Evolutionary conservation across 2,329 filamentous ascomycete genomes (phyloP).

Genomic region (Cercospora janseana): DNA sequence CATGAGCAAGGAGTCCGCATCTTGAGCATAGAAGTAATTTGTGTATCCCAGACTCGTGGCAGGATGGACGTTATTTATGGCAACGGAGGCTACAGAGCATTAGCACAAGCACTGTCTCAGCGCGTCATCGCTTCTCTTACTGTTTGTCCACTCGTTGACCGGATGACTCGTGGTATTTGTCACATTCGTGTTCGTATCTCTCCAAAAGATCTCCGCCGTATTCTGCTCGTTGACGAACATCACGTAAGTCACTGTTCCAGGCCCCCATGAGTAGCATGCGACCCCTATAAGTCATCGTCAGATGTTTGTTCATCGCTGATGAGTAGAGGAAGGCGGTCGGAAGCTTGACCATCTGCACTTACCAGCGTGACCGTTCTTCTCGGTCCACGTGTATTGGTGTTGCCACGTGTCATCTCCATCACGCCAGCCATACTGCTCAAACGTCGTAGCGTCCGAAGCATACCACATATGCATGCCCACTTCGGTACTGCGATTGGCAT

Average conservation of each 20-base stretch:
- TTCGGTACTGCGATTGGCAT: slow-evolving; percentile 31
- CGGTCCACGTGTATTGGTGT: slow-evolving; percentile 39
- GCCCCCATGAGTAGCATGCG: slow-evolving; percentile 18
- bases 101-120: too few species aligned
- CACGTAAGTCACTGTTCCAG: slow-evolving; percentile 42
- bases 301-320: neutral
- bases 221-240: slow-evolving; percentile 45
- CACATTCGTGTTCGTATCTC: slow-evolving; percentile 42
- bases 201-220: slow-evolving; percentile 46
- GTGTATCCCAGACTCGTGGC: slow-evolving; percentile 45
- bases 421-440: slow-evolving; percentile 45
- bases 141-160: slow-evolving; percentile 42
- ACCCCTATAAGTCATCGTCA: too few species aligned
- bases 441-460: slow-evolving; percentile 41
- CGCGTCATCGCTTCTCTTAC: slow-evolving; percentile 20
- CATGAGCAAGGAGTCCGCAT: slow-evolving; percentile 36
- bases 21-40: slow-evolving; percentile 45
- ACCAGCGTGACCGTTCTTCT: slow-evolving; percentile 46
- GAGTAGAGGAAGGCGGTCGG: neutral
- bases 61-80: slow-evolving; percentile 41
- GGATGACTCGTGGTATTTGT: slow-evolving; percentile 37
- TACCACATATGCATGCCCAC: slow-evolving; percentile 49
- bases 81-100: slow-evolving; percentile 17
- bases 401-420: slow-evolving; percentile 41
- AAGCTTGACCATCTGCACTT: slow-evolving; percentile 38